Base-by-base conservation (phyloP, 192 early-diverging fungal genomes). In the Coemansia sp. region DNA sequence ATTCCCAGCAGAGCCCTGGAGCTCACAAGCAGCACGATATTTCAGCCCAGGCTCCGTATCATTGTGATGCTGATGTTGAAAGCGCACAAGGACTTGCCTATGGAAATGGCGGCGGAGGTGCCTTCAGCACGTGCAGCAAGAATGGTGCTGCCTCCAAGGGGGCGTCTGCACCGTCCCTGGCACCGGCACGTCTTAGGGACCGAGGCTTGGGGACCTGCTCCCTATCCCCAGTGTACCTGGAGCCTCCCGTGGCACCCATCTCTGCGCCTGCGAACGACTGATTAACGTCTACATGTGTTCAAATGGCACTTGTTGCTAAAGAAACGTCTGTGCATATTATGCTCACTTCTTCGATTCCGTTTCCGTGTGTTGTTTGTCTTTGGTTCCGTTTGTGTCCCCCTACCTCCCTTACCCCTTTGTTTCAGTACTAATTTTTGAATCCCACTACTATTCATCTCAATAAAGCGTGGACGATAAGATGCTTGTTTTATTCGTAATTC, bases 221-320 rank as follows among this genome's bases (percentile, higher is more conserved):
- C 29, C 53, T 67, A 45, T 53, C 65, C 2, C 65, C 65, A 0
- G 33, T 60, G 2, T 44, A 33, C 22, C 42, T 61, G 20, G 67
- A 61, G 23, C 42, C 67, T 4, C 67, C 60, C 22, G 54, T 61
- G 2, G 33, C 59, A 5, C 25, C 60, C 7, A 34, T 28, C 19
- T 13, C 50, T 17, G 50, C 50, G 1, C 50, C 23, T 0, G 15
- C 14, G 25, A 52, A 52, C 28, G 25, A 52, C 15, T 44, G 42
- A 52, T 48, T 22, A 7, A 2, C 45, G 45, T 5, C 22, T 48
- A n/a, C 33, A 34, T 1, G 34, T 36, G 34, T 36, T 6, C 34
- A n/a, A n/a, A n/a, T n/a, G n/a, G n/a, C 34, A 6, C 5, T 36
- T 36, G 34, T 36, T 36, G n/a, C n/a, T n/a, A n/a, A n/a, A n/a